Evolutionary conservation across 202 grass and related monocot genomes (phyloP).

Genomic region (Panicum hallii): DNA sequence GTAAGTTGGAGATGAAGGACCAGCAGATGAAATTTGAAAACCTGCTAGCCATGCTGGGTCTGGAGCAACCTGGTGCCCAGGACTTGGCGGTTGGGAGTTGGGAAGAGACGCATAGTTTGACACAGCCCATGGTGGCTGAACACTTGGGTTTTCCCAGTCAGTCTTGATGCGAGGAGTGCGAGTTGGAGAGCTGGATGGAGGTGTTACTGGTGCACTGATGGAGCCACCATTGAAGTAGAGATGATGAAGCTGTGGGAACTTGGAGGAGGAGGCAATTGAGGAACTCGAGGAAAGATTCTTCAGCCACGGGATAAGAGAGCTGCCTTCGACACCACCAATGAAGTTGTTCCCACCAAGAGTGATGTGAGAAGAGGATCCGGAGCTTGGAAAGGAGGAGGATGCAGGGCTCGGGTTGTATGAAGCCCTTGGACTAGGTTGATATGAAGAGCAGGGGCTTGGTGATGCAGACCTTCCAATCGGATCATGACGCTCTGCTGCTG

Average conservation of each 20-base stretch:
- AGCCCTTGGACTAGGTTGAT: constrained; percentile 79
- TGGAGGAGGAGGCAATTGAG: constrained; percentile 59
- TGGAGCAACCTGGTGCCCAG: constrained; percentile 62
- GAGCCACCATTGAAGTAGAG: constrained; percentile 73
- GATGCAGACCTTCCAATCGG: constrained; percentile 60
- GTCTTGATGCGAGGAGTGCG: constrained; percentile 61
- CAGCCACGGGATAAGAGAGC: constrained; percentile 77
- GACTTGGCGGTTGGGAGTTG: constrained; percentile 62
- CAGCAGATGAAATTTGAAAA: constrained; percentile 69
- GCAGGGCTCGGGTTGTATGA: constrained; percentile 79
- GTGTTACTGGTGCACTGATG: constrained; percentile 92
- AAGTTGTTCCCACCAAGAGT: constrained; percentile 65
- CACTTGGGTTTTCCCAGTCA: constrained; percentile 54
- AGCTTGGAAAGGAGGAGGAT: constrained; percentile 79
- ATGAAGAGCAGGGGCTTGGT: constrained; percentile 83
- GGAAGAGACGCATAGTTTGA: constrained; percentile 56
- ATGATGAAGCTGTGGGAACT: constrained; percentile 64
- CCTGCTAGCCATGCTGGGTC: constrained; percentile 71
- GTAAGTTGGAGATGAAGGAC: constrained; percentile 83
- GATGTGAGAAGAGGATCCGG: constrained; percentile 70
- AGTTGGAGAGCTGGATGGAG: constrained; percentile 80
- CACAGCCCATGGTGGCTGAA: constrained; percentile 64
- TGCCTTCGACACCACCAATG: constrained; percentile 54
- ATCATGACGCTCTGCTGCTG: constrained; percentile 50
- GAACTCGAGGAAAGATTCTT: constrained; percentile 69